These are phyloP conservation scores for Skeletonema costatum DNA, from an alignment of 108 stramenopile genomes.

Conservation along the genomic window DNA sequence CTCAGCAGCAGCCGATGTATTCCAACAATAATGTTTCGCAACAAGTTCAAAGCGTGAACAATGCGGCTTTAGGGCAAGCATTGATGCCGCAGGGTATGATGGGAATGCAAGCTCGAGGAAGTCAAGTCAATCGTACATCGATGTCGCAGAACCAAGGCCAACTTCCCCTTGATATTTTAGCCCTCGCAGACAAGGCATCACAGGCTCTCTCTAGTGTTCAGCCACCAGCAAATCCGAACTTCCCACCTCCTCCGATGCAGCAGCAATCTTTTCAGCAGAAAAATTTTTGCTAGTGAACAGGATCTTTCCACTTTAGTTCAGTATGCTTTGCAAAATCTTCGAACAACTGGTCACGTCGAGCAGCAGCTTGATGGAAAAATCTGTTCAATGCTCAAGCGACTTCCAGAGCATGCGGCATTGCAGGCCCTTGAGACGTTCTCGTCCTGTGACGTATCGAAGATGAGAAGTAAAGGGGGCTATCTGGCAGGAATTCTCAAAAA, in stretches of 20 bases:
- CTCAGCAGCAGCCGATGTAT: constrained; percentile 17
- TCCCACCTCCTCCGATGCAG: constrained; percentile 19
- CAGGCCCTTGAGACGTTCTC: constrained; percentile 66
- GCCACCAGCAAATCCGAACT: constrained; percentile 15
- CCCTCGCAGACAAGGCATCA: constrained; percentile 79
- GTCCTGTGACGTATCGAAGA: constrained; percentile 65
- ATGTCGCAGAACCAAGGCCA: constrained; percentile 5
- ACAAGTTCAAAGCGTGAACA: neutral
- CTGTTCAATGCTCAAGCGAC: constrained; percentile 69
- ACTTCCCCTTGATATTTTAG: constrained; percentile 66
- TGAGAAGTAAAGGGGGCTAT: constrained; percentile 77
- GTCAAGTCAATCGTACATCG: neutral
- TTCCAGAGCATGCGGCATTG: constrained; percentile 72
- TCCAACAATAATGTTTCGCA: constrained; percentile 7
- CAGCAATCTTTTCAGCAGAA: constrained; percentile 15
- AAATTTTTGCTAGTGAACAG: constrained; percentile 48
- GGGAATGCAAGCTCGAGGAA: neutral
- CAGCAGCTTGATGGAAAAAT: constrained; percentile 64
- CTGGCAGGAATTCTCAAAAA: constrained; percentile 74
- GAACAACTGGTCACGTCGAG: constrained; percentile 71
- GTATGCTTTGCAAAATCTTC: constrained; percentile 72
- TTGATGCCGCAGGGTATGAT: neutral
- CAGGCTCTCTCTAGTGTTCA: constrained; percentile 55
- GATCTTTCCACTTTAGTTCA: constrained; percentile 68
- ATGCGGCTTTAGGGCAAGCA: neutral